Evolutionary conservation across 2,329 filamentous ascomycete genomes (phyloP), one percentile per base, ranked within the genome.

Genomic region (Fusarium sp.): DNA sequence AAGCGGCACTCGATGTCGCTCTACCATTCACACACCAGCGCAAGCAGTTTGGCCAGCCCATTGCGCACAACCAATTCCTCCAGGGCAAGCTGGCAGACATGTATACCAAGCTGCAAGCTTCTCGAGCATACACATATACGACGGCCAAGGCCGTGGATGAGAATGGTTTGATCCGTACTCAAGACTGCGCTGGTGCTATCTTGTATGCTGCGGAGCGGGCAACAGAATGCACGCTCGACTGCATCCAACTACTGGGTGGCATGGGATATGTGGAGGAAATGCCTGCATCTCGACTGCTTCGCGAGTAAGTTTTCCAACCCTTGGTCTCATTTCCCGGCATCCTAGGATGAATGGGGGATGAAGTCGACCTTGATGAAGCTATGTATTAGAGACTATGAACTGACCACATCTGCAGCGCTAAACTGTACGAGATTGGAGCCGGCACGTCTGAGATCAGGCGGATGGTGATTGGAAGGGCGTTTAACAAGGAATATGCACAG

Each of bases 191-290:
- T 0, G 96, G 95, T 40, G 94, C 95, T 3, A 98, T 98, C 72
- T 84, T 98, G 74, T 98, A 97, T 83, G 95, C 96, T 2, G 95
- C 95, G 0, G 96, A 98, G 85, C 86, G 95, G 37, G 96, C 95
- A 13, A 97, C 94, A 0, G 94, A 98, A 84, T 94, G 92, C 69
- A 89, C 94, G 0, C 88, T 97, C 34, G 95, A 98, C 83, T 94
- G 93, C 54, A 94, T 98, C 68, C 96, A 99, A 84, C 88, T 98
- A 69, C 89, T 99, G 79, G 96, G 96, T 20, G 96, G 96, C 0
- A 98, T 96, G 90, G 96, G 96, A 5, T 98, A 98, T 80, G 91
- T 97, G 76, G 97, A 98, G 82, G 96, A 99, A 84, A 94, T 98
- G 85, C 92, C 94, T 0, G 95, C 94, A 0, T 97, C 95, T 24